Evolutionary conservation across 2,329 filamentous ascomycete species (phyloP).

Genomic region (Emydomyces testavorans): DNA sequence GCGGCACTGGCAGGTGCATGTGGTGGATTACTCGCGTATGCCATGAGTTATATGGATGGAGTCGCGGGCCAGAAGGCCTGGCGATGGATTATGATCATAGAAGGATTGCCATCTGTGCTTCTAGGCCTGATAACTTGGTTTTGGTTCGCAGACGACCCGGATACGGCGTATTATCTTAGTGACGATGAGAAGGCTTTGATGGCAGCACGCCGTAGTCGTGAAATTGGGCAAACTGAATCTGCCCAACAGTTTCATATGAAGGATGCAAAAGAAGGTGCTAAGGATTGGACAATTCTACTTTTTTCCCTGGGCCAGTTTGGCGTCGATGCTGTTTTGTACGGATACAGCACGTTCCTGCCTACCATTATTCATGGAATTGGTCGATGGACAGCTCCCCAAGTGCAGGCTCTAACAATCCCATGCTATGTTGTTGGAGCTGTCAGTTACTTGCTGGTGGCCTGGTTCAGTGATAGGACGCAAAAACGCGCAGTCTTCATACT

Average conservation of each 20-base stretch:
- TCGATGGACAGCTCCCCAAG: slow-evolving; percentile 49
- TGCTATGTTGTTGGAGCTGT: slow-evolving; percentile 63
- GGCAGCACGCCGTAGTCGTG: slow-evolving; percentile 37
- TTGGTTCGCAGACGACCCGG: slow-evolving; percentile 55
- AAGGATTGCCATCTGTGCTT: slow-evolving; percentile 47
- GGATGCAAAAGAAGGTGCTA: slow-evolving; percentile 56
- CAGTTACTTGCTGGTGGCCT: slow-evolving; percentile 55
- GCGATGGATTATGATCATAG: slow-evolving; percentile 56
- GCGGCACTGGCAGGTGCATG: slow-evolving; percentile 60
- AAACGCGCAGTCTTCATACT: slow-evolving; percentile 54
- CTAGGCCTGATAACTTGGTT: slow-evolving; percentile 47
- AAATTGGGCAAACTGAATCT: slow-evolving; percentile 40
- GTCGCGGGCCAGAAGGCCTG: slow-evolving; percentile 53
- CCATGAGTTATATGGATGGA: slow-evolving; percentile 62
- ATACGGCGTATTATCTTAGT: slow-evolving; percentile 51
- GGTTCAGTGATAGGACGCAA: slow-evolving; percentile 56
- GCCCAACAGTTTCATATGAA: slow-evolving; percentile 46
- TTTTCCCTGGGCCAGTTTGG: slow-evolving; percentile 63
- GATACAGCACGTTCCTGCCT: slow-evolving; percentile 65
- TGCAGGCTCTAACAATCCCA: slow-evolving; percentile 67
- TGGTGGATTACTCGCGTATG: slow-evolving; percentile 62
- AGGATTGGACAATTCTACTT: slow-evolving; percentile 64
- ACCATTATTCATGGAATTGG: slow-evolving; percentile 65
- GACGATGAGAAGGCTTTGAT: slow-evolving; percentile 50
- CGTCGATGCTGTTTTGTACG: slow-evolving; percentile 65